Percentiles rank a stretch among this genome's conserved stretches.
phyloP scores from a whole-genome alignment of 2,329 filamentous ascomycete species.

The Aspergillus oerlinghausenensis region DNA sequence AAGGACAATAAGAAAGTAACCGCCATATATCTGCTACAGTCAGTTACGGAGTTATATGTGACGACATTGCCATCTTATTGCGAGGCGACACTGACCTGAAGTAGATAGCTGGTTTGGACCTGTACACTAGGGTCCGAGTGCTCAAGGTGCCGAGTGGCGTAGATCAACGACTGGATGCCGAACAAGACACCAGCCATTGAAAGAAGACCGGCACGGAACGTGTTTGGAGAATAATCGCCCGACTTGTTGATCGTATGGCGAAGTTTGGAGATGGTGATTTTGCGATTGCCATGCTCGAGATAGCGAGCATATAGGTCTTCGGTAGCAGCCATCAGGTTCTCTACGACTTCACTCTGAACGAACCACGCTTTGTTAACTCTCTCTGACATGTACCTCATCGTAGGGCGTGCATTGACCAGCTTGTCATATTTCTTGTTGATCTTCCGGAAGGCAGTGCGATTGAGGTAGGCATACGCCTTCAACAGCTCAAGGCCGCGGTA shows the following conservation, averaged over 20 bases:
- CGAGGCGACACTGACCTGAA: constrained; percentile 50
- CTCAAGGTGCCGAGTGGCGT: constrained; percentile 52
- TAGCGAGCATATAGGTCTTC: constrained; percentile 94
- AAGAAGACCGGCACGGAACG: constrained; percentile 60
- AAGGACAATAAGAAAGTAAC: constrained; percentile 80
- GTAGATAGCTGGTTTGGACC: constrained; percentile 60
- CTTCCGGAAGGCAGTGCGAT: constrained; percentile 90
- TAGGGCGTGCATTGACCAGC: constrained; percentile 70
- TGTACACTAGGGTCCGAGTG: constrained; percentile 47
- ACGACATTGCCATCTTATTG: neutral
- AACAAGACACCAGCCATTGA: constrained; percentile 66
- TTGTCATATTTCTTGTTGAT: constrained; percentile 99
- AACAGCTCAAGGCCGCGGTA: constrained; percentile 87
- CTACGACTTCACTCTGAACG: constrained; percentile 79
- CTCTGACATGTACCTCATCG: constrained; percentile 79
- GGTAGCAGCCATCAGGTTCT: constrained; percentile 71
- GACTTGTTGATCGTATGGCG: constrained; percentile 63
- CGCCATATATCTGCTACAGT: constrained; percentile 70
- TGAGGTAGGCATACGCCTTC: constrained; percentile 85
- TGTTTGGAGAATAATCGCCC: constrained; percentile 54
- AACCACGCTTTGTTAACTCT: constrained; percentile 90
- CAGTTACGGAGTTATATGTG: constrained; percentile 9
- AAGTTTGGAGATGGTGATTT: constrained; percentile 83
- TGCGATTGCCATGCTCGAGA: constrained; percentile 89
- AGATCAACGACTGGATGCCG: constrained; percentile 60